These are phyloP conservation scores for Fusarium sp. DNA, from an alignment of 2,329 filamentous ascomycete species.

Conservation along the genomic window DNA sequence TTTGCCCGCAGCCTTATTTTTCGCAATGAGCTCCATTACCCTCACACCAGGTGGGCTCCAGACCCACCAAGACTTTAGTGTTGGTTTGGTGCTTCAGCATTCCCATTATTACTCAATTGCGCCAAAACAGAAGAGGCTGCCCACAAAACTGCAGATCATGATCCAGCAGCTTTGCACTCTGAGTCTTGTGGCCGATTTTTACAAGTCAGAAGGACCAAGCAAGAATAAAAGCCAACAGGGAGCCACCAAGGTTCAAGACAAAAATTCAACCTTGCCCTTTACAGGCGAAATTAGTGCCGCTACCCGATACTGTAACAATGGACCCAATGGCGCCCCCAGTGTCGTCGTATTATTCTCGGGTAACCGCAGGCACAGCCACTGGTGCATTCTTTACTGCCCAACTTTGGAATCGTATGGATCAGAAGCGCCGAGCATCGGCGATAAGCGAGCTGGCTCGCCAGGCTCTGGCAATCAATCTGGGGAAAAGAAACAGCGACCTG, in stretches of 20 bases:
- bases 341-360: fast-evolving
- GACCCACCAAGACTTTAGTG: fast-evolving
- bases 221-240: fast-evolving
- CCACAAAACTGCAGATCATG: fast-evolving
- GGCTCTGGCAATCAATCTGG: neutral
- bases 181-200: fast-evolving
- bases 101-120: neutral
- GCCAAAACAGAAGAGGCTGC: neutral
- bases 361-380: fast-evolving
- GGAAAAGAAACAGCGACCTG: fast-evolving
- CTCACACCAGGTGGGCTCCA: fast-evolving
- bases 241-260: neutral
- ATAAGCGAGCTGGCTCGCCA: neutral
- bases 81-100: fast-evolving
- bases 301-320: fast-evolving
- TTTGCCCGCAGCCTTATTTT: neutral
- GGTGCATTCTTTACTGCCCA: neutral
- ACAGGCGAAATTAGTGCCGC: neutral
- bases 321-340: fast-evolving
- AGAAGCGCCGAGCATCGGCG: fast-evolving
- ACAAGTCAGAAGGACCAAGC: fast-evolving
- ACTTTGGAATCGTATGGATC: fast-evolving
- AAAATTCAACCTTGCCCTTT: fast-evolving
- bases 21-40: neutral
- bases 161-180: fast-evolving